phyloP scores from a whole-genome alignment of 257 asterid genomes.

The Solanum chilense region DNA sequence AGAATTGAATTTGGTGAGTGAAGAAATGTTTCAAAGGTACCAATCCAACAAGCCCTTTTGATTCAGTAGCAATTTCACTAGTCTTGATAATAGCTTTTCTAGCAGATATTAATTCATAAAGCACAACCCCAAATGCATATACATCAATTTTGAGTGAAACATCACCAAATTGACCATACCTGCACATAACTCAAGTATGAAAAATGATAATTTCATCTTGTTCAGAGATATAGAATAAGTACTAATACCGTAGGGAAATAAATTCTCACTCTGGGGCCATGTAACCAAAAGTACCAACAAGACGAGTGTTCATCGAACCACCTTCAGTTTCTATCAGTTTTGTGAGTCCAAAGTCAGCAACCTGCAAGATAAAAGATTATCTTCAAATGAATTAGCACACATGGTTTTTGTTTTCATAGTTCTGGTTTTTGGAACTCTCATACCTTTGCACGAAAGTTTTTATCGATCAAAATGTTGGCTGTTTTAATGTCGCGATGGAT shows the following conservation, averaged over 20 bases:
- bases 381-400: not conserved
- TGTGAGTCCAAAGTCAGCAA: slow-evolving; percentile 85
- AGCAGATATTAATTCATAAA: slow-evolving; percentile 64
- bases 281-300: slow-evolving; percentile 85
- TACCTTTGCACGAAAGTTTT: slow-evolving; percentile 75
- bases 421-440: not conserved
- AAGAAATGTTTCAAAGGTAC: slow-evolving; percentile 19
- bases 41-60: slow-evolving; percentile 68
- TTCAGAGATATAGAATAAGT: not conserved
- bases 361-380: slow-evolving; percentile 23
- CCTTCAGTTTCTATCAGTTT: slow-evolving; percentile 73
- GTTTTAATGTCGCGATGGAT: slow-evolving; percentile 81
- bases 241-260: not conserved
- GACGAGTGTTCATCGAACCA: slow-evolving; percentile 62
- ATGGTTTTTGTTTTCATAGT: not conserved
- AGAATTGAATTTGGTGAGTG: not conserved
- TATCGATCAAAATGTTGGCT: slow-evolving; percentile 71
- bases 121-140: slow-evolving; percentile 84
- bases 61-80: slow-evolving; percentile 46
- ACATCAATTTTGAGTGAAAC: slow-evolving; percentile 71
- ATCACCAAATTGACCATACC: slow-evolving; percentile 79
- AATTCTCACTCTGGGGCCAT: slow-evolving; percentile 75
- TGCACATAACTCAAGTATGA: slow-evolving; percentile 3
- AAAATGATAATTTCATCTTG: not conserved
- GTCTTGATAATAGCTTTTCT: slow-evolving; percentile 58